Base-by-base conservation (phyloP, 2,329 filamentous ascomycete species). In the Nannizziopsis arthrosporioides region DNA sequence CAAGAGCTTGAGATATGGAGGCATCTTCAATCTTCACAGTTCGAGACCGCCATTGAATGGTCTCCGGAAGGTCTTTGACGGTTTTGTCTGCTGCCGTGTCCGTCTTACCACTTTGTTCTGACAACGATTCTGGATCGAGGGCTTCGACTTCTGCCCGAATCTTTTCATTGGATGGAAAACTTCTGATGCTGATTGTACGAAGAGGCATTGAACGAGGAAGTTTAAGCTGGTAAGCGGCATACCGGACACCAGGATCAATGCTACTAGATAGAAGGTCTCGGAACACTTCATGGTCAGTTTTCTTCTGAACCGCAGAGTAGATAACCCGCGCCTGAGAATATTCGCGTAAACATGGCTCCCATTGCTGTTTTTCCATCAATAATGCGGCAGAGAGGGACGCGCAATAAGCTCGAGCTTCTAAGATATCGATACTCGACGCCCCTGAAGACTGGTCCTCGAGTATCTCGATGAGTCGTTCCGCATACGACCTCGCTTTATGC, bases 21-120 rank as follows among this genome's bases (percentile, higher is more conserved):
- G 90, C 89, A 66, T 98, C 90, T 58, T 95, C 89, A 45, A 98
- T 84, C 55, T 83, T 81, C 12, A 95, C 90, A 53, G 83, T 83
- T 37, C 89, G 78, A 8, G 80, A 82, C 54, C 92, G 80, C 92
- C 92, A 98, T 3, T 77, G 81, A 50, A 98, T 81, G 8, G 80
- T 84, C 57, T 81, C 82, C 0, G 86, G 84, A 2, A 80, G 71
- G 42, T 78, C 66, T 47, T 68, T 63, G 8, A 66, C 59, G 31
- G 64, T 61, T 12, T 70, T 68, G 48, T 71, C 69, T 51, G 63
- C 58, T 14, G 59, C 61, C 52, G 46, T 73, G 54, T 74, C 72
- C 54, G 73, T 67, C 50, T 69, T 65, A 46, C 68, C 72, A 12
- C 70, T 66, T 35, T 74, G 71, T 53, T 85, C 77, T 39, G 76